phyloP scores from a whole-genome alignment of 1,139 yeast species.

The Scheffersomyces segobiensis region DNA sequence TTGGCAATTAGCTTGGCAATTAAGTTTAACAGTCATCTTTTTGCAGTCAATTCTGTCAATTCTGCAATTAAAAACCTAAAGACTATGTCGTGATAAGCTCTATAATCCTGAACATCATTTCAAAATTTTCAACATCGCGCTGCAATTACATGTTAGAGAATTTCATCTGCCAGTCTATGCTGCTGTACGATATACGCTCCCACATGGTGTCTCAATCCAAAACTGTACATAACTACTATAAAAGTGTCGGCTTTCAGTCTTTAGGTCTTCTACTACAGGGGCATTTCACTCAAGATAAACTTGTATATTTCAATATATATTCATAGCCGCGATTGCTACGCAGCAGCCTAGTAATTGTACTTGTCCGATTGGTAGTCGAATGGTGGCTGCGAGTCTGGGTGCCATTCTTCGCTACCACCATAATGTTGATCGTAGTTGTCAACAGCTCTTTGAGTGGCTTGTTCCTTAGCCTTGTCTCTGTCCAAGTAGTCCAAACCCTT shows the following conservation, averaged over 20 bases:
- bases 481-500: constrained; percentile 37
- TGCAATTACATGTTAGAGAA: neutral
- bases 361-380: constrained; percentile 25
- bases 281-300: neutral
- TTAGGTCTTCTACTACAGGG: neutral
- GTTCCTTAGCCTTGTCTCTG: constrained; percentile 22
- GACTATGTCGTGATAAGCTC: neutral
- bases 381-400: constrained; percentile 28
- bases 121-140: neutral
- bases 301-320: neutral
- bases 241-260: too few relatives aligned
- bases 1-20: neutral
- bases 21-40: neutral
- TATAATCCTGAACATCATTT: neutral
- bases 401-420: constrained; percentile 28
- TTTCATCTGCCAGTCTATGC: neutral
- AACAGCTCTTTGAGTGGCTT: constrained; percentile 24
- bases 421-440: constrained; percentile 29
- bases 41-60: neutral
- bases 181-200: neutral
- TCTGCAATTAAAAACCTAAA: neutral
- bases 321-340: neutral
- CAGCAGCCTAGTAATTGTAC: constrained; percentile 13
- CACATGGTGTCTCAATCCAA: neutral
- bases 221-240: neutral